These are phyloP conservation scores for Mallotus japonicus DNA, from an alignment of 441 rosid species.

Conservation along the genomic window DNA sequence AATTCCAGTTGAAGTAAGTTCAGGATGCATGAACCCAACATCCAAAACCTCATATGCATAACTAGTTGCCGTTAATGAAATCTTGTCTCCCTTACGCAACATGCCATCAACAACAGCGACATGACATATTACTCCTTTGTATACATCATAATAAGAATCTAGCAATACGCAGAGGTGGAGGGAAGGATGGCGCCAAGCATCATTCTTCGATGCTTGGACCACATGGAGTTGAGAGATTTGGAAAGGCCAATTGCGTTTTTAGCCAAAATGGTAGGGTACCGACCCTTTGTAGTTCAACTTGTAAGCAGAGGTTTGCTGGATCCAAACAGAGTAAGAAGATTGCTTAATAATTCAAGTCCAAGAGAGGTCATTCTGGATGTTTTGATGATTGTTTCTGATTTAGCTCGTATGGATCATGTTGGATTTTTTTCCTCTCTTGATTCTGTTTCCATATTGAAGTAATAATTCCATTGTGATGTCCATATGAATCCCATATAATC, in stretches of 20 bases:
- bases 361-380: slow-evolving; percentile 77
- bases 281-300: slow-evolving; percentile 80
- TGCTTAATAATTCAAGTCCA: slow-evolving; percentile 69
- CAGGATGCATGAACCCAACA: slow-evolving; percentile 96
- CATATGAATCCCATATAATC: not conserved
- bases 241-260: slow-evolving; percentile 88
- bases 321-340: slow-evolving; percentile 66
- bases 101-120: slow-evolving; percentile 91
- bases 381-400: slow-evolving; percentile 91
- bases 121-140: slow-evolving; percentile 90
- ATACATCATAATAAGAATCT: slow-evolving; percentile 91
- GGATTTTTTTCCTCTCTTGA: slow-evolving; percentile 25
- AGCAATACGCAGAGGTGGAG: slow-evolving; percentile 87
- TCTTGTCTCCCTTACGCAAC: slow-evolving; percentile 79
- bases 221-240: slow-evolving; percentile 72
- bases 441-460: not conserved
- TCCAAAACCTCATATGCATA: slow-evolving; percentile 79
- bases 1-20: slow-evolving; percentile 81
- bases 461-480: not conserved
- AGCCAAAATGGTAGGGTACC: slow-evolving; percentile 81
- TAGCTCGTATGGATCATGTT: slow-evolving; percentile 96
- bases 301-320: slow-evolving; percentile 83
- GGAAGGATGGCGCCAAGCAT: slow-evolving; percentile 79
- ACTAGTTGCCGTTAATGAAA: slow-evolving; percentile 79
- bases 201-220: slow-evolving; percentile 74